Base-by-base conservation (phyloP, 176 grass and related monocot genomes). In the Avena insularis region DNA sequence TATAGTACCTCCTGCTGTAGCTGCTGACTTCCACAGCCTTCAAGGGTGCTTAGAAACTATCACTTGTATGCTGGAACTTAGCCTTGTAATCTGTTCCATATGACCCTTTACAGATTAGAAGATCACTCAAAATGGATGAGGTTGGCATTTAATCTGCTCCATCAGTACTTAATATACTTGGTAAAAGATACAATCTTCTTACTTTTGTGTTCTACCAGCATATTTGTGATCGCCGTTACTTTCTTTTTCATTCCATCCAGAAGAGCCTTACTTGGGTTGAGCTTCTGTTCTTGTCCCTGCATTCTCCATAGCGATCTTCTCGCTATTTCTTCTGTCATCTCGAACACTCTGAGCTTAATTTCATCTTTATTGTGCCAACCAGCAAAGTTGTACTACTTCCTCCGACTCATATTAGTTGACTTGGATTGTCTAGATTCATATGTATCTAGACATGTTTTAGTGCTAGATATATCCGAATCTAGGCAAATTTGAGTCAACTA, bases 31-130 rank as follows among this genome's bases (percentile, higher is more conserved):
- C 86, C 81, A 82, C 72, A 78, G 40, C 87, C 87, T 71, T 92
- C 87, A 48, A 69, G 54, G 21, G 93, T 90, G 55, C 90, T 92
- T 36, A 95, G 8, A 82, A 72, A 95, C 69, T 89, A 93, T 95
- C 27, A 95, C 83, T 17, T 35, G 84, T 93, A 74, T 95, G 93
- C 57, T 87, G 85, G 63, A 93, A 86, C 58, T 78, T 93, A 14
- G 91, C 95, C 83, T 90, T 95, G 81, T 95, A 98, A 58, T 95
- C 88, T 7, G 87, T 92, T 45, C 92, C 93, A 86, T 90, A 79
- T 35, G 96, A 82, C 17, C 92, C 96, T 81, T 71, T 83, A 69
- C 92, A 88, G 17, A 95, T 86, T 77, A 89, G 86, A 70, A 86
- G 84, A 79, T 74, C 61, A 80, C 6, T 67, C 1, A 36, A 17